phyloP scores from a whole-genome alignment of 371 early-diverging fungal genomes.

The Rhizomucor pusillus region DNA sequence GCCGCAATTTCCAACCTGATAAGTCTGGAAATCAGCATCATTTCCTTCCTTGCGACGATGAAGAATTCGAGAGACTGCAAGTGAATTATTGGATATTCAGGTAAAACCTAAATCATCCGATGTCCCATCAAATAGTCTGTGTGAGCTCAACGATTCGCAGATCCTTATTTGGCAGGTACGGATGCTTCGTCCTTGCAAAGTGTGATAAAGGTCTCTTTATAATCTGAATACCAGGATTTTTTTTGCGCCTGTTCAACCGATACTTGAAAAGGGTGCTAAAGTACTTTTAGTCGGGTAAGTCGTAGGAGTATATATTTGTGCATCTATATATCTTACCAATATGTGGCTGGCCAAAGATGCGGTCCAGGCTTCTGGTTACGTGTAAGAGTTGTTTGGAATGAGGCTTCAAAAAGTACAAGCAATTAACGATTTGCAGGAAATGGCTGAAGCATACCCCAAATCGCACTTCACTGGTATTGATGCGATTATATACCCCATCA shows the following conservation, averaged over 20 bases:
- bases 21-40: slow-evolving; percentile 14
- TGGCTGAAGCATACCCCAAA: slow-evolving; percentile 35
- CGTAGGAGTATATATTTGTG: neutral
- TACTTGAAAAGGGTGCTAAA: slow-evolving; percentile 20
- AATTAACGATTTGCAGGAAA: slow-evolving; percentile 23
- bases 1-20: slow-evolving; percentile 24
- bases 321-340: neutral
- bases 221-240: slow-evolving; percentile 2
- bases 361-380: slow-evolving; percentile 41
- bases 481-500: slow-evolving; percentile 32
- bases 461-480: slow-evolving; percentile 42
- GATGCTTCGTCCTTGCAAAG: neutral
- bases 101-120: slow-evolving; percentile 8
- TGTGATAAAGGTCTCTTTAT: neutral
- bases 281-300: slow-evolving; percentile 25
- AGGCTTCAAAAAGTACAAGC: no score
- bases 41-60: slow-evolving; percentile 46
- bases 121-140: neutral
- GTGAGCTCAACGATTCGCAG: slow-evolving; percentile 1
- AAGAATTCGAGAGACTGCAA: slow-evolving; percentile 41
- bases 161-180: slow-evolving; percentile 3
- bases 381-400: no score
- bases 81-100: slow-evolving; percentile 31
- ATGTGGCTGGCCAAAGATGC: slow-evolving; percentile 8
- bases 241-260: slow-evolving; percentile 23